Base-by-base conservation (phyloP, 768 basidiomycete genomes). In the Lactarius quietus region DNA sequence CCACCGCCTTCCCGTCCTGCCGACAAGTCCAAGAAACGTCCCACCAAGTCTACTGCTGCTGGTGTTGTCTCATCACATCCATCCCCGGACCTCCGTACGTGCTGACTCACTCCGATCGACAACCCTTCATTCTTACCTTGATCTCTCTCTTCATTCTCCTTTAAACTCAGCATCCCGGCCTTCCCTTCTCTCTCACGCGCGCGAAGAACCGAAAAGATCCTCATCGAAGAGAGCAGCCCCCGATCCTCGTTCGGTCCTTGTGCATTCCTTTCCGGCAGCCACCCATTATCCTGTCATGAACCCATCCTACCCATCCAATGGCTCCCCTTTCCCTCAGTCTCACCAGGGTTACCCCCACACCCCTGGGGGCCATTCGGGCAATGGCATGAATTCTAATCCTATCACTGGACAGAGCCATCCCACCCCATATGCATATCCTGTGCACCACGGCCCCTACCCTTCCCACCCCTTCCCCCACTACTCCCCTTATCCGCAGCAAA, bases 241-340 rank as follows among this genome's bases (percentile, higher is more conserved):
- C 73, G 74, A 76, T 70, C 43, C 75, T 73, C 74, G 74, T 68
- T 70, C 73, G 41, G 72, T 71, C 57, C 74, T 76, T 64, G 80
- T 83, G 67, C 84, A 83, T 70, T 82, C 84, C 18, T 86, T 85
- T 74, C 83, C 84, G 55, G 38, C 66, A 36, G 33, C 66, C 51
- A 63, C 75, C 57, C 78, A 82, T 10, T 85, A 83, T 54, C 78
- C 73, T 71, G 79, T 86, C 74, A 90, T 90, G 88, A 91, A 90
- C 74, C 85, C 86, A 60, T 76, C 83, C 65, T 91, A 89, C 70
- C 82, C 86, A 29, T 77, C 84, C 69, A 85, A 84, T 72, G 83
- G 84, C 65, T 80, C 86, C 62, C 78, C 79, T 14, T 82, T 80
- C 68, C 69, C 80, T 29, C 79, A 80, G 52, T 75, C 78, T 23